Evolutionary conservation across 169 alveolate genomes (phyloP), one percentile per base, ranked within the genome.

Genomic region (Blepharisma undulans): DNA sequence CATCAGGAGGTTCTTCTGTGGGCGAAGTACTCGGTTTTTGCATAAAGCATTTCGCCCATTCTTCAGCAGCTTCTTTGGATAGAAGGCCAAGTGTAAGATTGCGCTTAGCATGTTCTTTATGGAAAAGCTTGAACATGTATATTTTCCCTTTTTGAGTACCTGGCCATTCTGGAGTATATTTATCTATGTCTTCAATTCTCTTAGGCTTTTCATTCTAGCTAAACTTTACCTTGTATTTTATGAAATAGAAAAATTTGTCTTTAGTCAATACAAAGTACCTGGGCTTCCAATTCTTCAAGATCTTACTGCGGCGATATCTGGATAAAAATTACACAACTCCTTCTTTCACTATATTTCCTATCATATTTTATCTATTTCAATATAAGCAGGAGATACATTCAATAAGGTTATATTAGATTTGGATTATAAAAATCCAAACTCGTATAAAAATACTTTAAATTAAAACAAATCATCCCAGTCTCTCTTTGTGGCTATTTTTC

Each of bases 1-100:
- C 80, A 22, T 29, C 80, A 72, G 29, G 29, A 29, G 7, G 2
- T 16, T 72, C 80, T 25, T 22, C 80, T 25, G 34, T 78, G 29
- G 29, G 61, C 3, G 34, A 22, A 21, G 29, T 21, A 27, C 19
- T 61, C 10, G 86, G 60, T 6, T 74, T 82, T 22, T 82, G 89
- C 33, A 74, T 33, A 60, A 82, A 82, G 36, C 89, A 82, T 21
- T 30, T 22, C 10, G 36, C 77, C 89, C 89, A 82, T 5, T 82
- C 78, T 22, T 82, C 89, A 16, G 77, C 78, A 48, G 33, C 89
- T 82, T 33, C 34, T 82, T 82, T 22, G 60, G 89, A 82, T 16
- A 22, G 74, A 60, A 22, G 29, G 33, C 89, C 34, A 22, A 82
- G 25, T 1, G 29, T 21, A 4, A 82, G 22, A 8, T n/a, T 82